Percentiles rank a stretch among this genome's conserved stretches.
These are phyloP conservation scores for Phoma sp. DNA, from an alignment of 2,329 filamentous ascomycete genomes.

Conservation along the genomic window DNA sequence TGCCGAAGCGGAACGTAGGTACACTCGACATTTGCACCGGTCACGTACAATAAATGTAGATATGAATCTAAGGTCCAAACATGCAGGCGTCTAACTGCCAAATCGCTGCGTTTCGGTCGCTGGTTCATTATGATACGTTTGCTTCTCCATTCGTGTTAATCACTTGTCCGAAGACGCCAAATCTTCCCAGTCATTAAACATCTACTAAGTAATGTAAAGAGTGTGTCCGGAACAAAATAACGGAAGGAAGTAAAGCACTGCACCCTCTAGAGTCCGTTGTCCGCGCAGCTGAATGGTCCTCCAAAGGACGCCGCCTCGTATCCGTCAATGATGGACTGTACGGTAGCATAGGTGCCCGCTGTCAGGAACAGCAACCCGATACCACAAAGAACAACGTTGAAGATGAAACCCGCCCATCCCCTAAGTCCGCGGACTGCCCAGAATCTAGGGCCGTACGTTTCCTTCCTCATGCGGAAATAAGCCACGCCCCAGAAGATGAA, in stretches of 20 bases:
- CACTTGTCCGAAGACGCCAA: background rate
- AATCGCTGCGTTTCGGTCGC: background rate
- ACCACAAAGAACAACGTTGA: conserved; percentile 76
- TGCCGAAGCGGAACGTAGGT: conserved; percentile 6
- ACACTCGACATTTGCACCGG: background rate
- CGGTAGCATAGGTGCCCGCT: conserved; percentile 76
- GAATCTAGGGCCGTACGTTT: conserved; percentile 63
- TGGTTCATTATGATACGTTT: background rate
- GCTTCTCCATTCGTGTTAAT: background rate
- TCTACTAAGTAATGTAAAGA: background rate
- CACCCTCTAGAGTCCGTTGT: conserved; percentile 64
- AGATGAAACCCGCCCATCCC: conserved; percentile 60
- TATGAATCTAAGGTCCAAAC: background rate
- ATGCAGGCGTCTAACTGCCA: background rate
- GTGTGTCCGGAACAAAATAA: background rate
- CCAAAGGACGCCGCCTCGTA: conserved; percentile 71
- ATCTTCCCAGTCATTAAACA: conserved; percentile 1
- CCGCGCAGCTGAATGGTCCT: conserved; percentile 75
- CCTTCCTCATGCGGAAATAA: conserved; percentile 76
- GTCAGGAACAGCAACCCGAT: conserved; percentile 82
- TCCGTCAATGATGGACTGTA: conserved; percentile 76
- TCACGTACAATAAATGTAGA: background rate
- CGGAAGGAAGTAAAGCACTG: background rate
- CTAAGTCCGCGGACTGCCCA: conserved; percentile 61
- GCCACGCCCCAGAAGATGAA: conserved; percentile 95